Evolutionary conservation across 2,329 filamentous ascomycete genomes (phyloP), one percentile per base, ranked within the genome.

Genomic region (Sporothrix inflata): DNA sequence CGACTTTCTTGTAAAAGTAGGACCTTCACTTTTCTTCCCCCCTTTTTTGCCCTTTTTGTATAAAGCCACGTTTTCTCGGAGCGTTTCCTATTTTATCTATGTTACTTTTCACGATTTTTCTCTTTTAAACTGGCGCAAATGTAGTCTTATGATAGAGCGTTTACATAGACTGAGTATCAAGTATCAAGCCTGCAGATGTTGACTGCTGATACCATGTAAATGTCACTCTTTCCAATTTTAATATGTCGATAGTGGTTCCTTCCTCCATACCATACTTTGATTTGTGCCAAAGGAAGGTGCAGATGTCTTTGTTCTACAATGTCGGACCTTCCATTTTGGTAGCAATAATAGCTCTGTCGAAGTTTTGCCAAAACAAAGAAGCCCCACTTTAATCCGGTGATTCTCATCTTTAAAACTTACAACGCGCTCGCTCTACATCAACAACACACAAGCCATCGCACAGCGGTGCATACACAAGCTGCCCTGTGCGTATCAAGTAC

Each of bases 361-460:
- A 24, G 21, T 45, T 6, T 65, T 8, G 60, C 38, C 40, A 65
- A 65, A 65, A 65, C 60, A 27, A 65, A 47, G 16, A 12, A n/a
- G 65, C 65, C 65, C 65, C 65, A 67, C 65, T 67, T 67, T 51
- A 67, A 21, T 53, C 21, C 27, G 19, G 19, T 12, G n/a, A 27
- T 38, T 8, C 19, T 34, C 42, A 51, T n/a, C 27, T 8, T 67
- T 27, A 67, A 67, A 51, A 47, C 40, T 66, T 21, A 67, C 65
- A 38, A 49, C 24, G 9, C 65, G 4, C 19, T 16, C n/a, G n/a
- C n/a, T 4, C 16, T 7, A 24, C 27, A 38, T 11, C 27, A 51
- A 51, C 45, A 49, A 19, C 21, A 30, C 3, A 45, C 40, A 14
- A 19, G 40, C 40, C 14, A 34, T 12, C 34, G 11, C 38, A 38